Conservation (phyloP, 352 stramenopile species). For the Nothophytophthora sp. region DNA sequence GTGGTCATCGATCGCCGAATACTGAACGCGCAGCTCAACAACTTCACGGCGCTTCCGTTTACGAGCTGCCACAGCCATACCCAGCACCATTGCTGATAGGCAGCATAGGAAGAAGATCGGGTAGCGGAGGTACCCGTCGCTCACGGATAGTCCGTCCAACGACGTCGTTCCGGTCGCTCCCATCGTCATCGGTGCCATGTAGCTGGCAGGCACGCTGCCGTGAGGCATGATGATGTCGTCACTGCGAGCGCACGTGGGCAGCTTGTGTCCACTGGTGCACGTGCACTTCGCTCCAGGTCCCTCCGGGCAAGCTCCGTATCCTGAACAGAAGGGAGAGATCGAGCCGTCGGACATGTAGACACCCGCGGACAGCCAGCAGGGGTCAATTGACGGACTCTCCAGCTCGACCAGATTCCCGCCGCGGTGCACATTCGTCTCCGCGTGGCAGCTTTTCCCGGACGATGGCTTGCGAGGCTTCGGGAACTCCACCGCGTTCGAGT, state of each 20-base stretch:
- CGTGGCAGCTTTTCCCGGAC: slow-evolving; percentile 15
- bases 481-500: slow-evolving; percentile 45
- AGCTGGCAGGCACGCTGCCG: slow-evolving; percentile 9
- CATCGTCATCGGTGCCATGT: not conserved
- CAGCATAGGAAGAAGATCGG: slow-evolving; percentile 28
- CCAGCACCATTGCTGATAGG: slow-evolving; percentile 21
- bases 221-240: slow-evolving; percentile 38
- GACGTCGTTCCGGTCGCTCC: slow-evolving; percentile 5
- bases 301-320: slow-evolving; percentile 61
- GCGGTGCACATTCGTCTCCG: not conserved
- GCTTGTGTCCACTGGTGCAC: slow-evolving; percentile 39
- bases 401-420: not conserved
- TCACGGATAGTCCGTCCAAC: not conserved
- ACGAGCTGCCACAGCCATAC: slow-evolving; percentile 11
- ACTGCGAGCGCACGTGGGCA: slow-evolving; percentile 42
- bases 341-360: slow-evolving; percentile 48
- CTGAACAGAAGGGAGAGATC: slow-evolving; percentile 73
- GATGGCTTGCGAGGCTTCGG: slow-evolving; percentile 34
- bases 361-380: slow-evolving; percentile 75
- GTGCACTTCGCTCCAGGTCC: slow-evolving; percentile 68
- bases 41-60: slow-evolving; percentile 1
- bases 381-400: slow-evolving; percentile 62
- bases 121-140: slow-evolving; percentile 12
- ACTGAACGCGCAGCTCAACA: not conserved
- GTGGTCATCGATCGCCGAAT: not conserved